Percentiles rank a stretch among this genome's conserved stretches.
These are phyloP conservation scores for Boletus speciosus DNA, from an alignment of 768 basidiomycete species.

Conservation along the genomic window DNA sequence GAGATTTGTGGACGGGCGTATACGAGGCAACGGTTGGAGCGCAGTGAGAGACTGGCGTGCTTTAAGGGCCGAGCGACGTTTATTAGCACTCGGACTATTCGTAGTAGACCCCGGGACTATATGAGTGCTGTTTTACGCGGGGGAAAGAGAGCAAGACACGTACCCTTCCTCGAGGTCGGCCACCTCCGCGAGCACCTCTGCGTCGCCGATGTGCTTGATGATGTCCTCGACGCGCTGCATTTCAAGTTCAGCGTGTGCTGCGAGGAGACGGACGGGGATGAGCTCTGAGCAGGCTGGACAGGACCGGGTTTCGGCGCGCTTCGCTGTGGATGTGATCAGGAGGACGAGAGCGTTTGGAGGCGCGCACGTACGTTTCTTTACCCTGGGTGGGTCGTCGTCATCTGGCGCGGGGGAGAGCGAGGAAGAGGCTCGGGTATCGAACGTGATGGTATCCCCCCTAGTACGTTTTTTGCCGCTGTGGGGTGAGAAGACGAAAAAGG, in stretches of 20 bases:
- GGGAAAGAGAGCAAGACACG: constrained; percentile 19
- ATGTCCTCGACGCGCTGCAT: constrained; percentile 67
- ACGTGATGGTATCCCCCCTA: constrained; percentile 16
- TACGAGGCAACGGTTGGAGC: constrained; percentile 22
- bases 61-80: constrained; percentile 44
- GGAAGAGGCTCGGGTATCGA: constrained; percentile 21
- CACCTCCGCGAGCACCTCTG: constrained; percentile 46
- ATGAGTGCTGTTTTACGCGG: constrained; percentile 22
- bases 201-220: constrained; percentile 58
- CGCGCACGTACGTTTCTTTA: constrained; percentile 48
- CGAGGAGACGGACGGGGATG: constrained; percentile 71
- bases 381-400: constrained; percentile 30
- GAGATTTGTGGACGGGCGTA: constrained; percentile 21
- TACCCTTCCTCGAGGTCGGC: constrained; percentile 57
- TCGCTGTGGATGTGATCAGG: constrained; percentile 40
- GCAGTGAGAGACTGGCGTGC: constrained; percentile 39
- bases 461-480: constrained; percentile 51
- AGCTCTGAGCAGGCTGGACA: constrained; percentile 74
- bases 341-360: background rate
- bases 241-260: constrained; percentile 62
- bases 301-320: constrained; percentile 67
- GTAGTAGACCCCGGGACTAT: constrained; percentile 32
- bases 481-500: background rate
- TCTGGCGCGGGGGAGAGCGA: constrained; percentile 35
- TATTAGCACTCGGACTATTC: constrained; percentile 15